Evolutionary conservation across 768 basidiomycete species (phyloP), one percentile per base, ranked within the genome.

Genomic region (Termitomyces eurrhizus): DNA sequence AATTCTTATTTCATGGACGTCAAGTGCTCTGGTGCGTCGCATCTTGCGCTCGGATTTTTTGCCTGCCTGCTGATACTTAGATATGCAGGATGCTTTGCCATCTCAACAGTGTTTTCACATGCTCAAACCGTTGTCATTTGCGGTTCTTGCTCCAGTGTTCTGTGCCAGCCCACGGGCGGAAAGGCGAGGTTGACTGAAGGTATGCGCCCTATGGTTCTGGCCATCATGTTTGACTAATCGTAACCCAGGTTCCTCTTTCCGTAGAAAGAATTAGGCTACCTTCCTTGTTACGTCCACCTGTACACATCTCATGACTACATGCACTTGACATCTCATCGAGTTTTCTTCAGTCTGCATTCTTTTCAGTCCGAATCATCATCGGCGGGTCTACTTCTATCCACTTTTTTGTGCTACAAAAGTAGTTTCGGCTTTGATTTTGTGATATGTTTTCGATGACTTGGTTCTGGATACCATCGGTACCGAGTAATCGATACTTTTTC

Each of bases 1-100:
- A 94, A 98, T 80, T 98, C 96, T 39, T 98, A 93, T 81, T 98
- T 98, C 81, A 98, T 99, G 97, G 97, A 99, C 71, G 95, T 98
- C 70, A 99, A 98, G 79, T 98, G 96, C 80, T 89, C 96, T 69
- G 95, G 93, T 93, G 63, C 61, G 88, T 78, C 32, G n/a, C 18
- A 39, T 9, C 52, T 49, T 18, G 33, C 58, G 26, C 44, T 39
- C 33, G 24, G 48, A 50, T 53, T 16, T 52, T 52, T 63, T 60
- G 57, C 59, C 29, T 63, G 64, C 67, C 26, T 36, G 36, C 35
- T 60, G 13, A 60, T 44, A 46, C 59, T 52, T 21, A 65, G 39
- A 57, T 62, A n/a, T 56, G n/a, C 66, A 92, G 93, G 93, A 65
- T 96, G 94, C 83, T 94, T 94, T 75, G 86, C 88, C 67, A 93